These are phyloP conservation scores for Debaryomycetaceae sp. DNA, from an alignment of 1,139 yeast genomes.

Conservation along the genomic window DNA sequence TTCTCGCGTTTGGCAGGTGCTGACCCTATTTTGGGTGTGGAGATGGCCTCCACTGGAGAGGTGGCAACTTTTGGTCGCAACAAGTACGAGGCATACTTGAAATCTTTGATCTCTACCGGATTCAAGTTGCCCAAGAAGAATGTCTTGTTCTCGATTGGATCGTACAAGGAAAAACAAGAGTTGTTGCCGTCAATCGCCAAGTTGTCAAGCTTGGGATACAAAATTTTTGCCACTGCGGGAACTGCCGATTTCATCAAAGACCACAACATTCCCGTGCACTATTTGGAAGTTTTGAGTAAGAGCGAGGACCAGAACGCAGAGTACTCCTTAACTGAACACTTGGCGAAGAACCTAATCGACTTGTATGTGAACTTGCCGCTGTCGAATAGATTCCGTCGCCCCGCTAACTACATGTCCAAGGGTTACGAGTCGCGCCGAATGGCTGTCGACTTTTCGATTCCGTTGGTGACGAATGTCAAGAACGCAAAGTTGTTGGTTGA, in stretches of 20 bases:
- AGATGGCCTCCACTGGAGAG: conserved; percentile 99
- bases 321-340: conserved; percentile 89
- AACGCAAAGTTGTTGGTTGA: conserved; percentile 93
- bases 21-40: conserved; percentile 96
- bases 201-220: conserved; percentile 75
- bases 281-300: conserved; percentile 73
- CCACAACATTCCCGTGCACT: conserved; percentile 88
- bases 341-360: conserved; percentile 94
- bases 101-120: conserved; percentile 90
- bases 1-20: conserved; percentile 98
- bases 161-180: conserved; percentile 94
- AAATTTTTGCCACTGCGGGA: conserved; percentile 95
- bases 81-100: conserved; percentile 94
- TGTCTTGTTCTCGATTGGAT: conserved; percentile 87
- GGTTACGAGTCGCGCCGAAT: conserved; percentile 98
- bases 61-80: conserved; percentile 95
- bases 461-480: conserved; percentile 94
- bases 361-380: conserved; percentile 95
- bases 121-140: conserved; percentile 93
- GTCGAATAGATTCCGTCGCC: conserved; percentile 94
- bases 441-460: conserved; percentile 99
- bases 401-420: conserved; percentile 94
- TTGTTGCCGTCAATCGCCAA: conserved; percentile 79
- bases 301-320: conserved; percentile 80
- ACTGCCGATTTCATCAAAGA: conserved; percentile 97